phyloP scores from a whole-genome alignment of 1,284 basidiomycete genomes.

The Ceratobasidium sp. region DNA sequence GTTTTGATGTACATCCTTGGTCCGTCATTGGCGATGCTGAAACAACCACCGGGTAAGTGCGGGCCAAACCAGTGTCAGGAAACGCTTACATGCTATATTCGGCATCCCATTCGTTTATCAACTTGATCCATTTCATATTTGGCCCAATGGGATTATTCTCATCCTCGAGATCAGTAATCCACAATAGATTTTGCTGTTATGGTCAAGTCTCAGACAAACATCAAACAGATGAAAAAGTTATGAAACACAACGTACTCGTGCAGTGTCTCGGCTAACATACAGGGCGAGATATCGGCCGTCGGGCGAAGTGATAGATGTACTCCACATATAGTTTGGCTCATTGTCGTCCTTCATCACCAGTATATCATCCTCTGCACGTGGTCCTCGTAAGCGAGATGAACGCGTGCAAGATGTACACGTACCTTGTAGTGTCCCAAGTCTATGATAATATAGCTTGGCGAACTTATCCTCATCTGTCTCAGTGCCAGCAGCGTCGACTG shows the following conservation, averaged over 20 bases:
- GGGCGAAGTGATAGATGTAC: conserved; percentile 63
- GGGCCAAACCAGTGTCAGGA: too few relatives aligned
- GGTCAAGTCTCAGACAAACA: conserved; percentile 10
- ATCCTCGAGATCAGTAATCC: conserved; percentile 72
- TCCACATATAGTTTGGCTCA: conserved; percentile 76
- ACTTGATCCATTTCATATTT: conserved; percentile 74
- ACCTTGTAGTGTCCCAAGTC: conserved; percentile 75
- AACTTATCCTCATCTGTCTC: conserved; percentile 73
- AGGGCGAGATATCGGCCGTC: conserved; percentile 74
- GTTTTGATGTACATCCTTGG: conserved; percentile 72
- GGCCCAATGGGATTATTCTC: conserved; percentile 62
- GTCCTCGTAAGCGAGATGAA: background rate
- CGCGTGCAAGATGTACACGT: conserved; percentile 47
- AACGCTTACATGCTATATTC: conserved; percentile 8
- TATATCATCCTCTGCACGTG: conserved; percentile 67
- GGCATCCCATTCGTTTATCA: conserved; percentile 64
- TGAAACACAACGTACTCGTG: conserved; percentile 60
- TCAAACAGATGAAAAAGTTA: background rate
- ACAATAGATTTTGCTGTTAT: conserved; percentile 73
- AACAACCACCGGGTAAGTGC: background rate
- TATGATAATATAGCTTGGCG: conserved; percentile 80
- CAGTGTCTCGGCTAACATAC: conserved; percentile 68
- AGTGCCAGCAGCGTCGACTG: conserved; percentile 64
- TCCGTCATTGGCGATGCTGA: conserved; percentile 74
- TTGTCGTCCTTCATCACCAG: conserved; percentile 70